Evolutionary conservation across 179 eudicot genomes (phyloP), one percentile per base, ranked within the genome.

Genomic region (Actinidia arguta): DNA sequence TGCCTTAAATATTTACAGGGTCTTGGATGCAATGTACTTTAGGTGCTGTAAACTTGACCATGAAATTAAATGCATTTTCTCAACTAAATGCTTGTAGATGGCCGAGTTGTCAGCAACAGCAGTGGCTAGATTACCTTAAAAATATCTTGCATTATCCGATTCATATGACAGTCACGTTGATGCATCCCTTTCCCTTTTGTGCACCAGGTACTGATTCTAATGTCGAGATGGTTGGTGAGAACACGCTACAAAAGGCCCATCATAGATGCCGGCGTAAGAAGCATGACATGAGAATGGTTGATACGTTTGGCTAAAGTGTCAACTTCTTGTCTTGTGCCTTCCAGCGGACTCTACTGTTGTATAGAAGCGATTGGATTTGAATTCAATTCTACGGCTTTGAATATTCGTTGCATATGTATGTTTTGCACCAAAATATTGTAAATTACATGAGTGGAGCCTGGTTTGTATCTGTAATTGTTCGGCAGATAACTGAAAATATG

Each of bases 191-290:
- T 63, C 24, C 42, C 5, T 80, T 1, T 7, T 70, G 9, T 78
- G 72, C 64, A 62, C 24, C 83, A 85, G 84, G 78, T 80, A 8
- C 74, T 82, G 92, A 86, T 83, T 76, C 91, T 25, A 88, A 86
- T 12, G 68, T 89, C 86, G 95, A 96, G 83, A 87, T 86, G 85
- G 91, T 89, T 16, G 97, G 97, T 22, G 97, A 96, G 82, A 96
- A 90, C 83, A 73, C 95, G 6, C 86, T 96, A 83, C 98, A 91
- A 79, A 96, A 94, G 80, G 76, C 90, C 78, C 99, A 96, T 85
- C 95, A 92, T 66, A 87, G 99, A 83, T 86, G 99, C 48, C 90
- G 99, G 47, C 92, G 99, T 10, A 96, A 90, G 96, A 96, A 96
- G 87, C 93, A 93, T 52, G 99, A 96, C 61, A 81, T 91, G 85